phyloP scores from a whole-genome alignment of 2,329 filamentous ascomycete species.

The Diaporthe vexans region DNA sequence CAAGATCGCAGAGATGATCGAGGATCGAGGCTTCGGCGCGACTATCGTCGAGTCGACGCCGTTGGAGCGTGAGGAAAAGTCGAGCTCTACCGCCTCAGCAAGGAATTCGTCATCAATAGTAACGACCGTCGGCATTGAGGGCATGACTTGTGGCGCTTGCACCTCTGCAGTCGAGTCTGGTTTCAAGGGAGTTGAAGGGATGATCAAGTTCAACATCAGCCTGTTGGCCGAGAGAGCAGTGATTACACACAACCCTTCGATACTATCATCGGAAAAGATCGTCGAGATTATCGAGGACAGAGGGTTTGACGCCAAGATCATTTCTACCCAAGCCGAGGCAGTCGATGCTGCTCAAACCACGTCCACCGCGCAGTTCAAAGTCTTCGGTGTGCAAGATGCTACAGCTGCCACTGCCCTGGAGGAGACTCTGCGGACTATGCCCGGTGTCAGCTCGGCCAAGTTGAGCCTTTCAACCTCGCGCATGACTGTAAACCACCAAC shows the following conservation, averaged over 20 bases:
- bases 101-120: constrained; percentile 66
- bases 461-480: constrained; percentile 82
- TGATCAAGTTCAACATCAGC: constrained; percentile 94
- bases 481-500: constrained; percentile 80
- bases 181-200: constrained; percentile 81
- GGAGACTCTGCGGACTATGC: constrained; percentile 71
- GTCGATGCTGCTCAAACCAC: constrained; percentile 67
- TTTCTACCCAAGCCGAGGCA: constrained; percentile 79
- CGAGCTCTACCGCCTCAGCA: constrained; percentile 47
- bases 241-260: constrained; percentile 82
- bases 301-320: constrained; percentile 87
- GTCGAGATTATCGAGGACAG: constrained; percentile 88
- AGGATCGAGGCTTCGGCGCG: constrained; percentile 85
- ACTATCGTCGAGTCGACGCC: constrained; percentile 80
- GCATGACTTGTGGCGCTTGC: constrained; percentile 98
- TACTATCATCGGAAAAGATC: constrained; percentile 81
- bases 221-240: constrained; percentile 93
- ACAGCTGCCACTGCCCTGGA: constrained; percentile 81
- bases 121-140: constrained; percentile 90
- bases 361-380: constrained; percentile 81
- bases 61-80: constrained; percentile 55
- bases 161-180: constrained; percentile 91
- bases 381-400: constrained; percentile 85
- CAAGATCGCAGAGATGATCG: constrained; percentile 71
- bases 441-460: constrained; percentile 81